Evolutionary conservation across 768 basidiomycete genomes (phyloP), one percentile per base, ranked within the genome.

Genomic region (Lactarius vividus): DNA sequence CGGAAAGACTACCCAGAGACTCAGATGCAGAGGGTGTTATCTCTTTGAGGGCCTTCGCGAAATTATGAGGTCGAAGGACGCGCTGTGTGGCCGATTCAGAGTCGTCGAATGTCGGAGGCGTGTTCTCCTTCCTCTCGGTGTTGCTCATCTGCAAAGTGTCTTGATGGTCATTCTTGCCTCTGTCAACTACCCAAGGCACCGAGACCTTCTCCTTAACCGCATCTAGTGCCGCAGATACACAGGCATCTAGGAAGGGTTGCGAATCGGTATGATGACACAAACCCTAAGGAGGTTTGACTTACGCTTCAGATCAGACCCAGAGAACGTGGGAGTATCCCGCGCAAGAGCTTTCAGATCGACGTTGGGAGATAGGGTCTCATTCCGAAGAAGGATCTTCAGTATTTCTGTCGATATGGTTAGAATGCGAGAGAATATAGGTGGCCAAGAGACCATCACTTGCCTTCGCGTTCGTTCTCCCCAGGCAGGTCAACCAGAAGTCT

Each of bases 261-360:
- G 39, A 61, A 33, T 5, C 31, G 5, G n/a, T n/a, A 9, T 39
- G 33, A 62, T n/a, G 13, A 33, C 52, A 35, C 33, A 52, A 49
- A 53, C 42, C 9, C 31, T 40, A 64, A 57, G 44, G 40, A 54
- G 16, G 37, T 28, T 3, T 61, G 18, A 80, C 91, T 73, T 65
- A 96, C 95, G 93, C 76, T 96, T 97, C 65, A 98, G 80, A 75
- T 98, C 95, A 31, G 94, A 96, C 18, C 95, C 95, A 63, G 95
- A 98, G 76, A 94, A 98, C 60, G 84, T 86, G 61, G 91, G 90
- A 0, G 93, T 93, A 74, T 85, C 84, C 73, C 82, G 83, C 5
- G 91, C 88, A 44, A 95, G 76, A 28, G 71, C 73, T 57, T 79
- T 78, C 20, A 88, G 74, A 67, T 89, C 84, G 13, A 94, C 78